Percentiles rank a stretch among this genome's conserved stretches.
phyloP scores from a whole-genome alignment of 805 yeast genomes.

The Hanseniaspora lindneri region DNA sequence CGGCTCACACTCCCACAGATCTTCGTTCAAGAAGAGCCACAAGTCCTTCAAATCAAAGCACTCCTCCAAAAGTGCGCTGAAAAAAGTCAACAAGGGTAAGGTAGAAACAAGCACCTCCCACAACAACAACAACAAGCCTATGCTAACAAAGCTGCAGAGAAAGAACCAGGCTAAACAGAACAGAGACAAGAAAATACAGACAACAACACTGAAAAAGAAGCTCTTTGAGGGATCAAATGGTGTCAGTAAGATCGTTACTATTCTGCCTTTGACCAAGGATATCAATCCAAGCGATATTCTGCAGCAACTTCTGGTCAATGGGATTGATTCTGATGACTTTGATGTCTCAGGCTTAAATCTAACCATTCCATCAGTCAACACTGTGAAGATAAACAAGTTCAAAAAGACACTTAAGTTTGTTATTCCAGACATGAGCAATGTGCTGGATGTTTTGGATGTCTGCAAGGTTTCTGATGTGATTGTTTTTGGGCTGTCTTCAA shows the following conservation, averaged over 20 bases:
- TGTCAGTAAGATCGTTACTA: conserved; percentile 71
- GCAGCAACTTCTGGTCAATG: conserved; percentile 35
- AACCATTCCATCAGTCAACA: conserved; percentile 40
- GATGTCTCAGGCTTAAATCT: conserved; percentile 28
- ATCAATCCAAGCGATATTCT: conserved; percentile 46
- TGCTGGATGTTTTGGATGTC: conserved; percentile 66
- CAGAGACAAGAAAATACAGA: conserved; percentile 56
- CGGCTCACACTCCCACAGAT: conserved; percentile 77
- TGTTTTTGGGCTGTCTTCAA: conserved; percentile 78
- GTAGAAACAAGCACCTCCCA: conserved; percentile 53
- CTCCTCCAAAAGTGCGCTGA: conserved; percentile 76
- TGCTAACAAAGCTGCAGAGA: conserved; percentile 44
- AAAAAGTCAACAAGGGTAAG: conserved; percentile 72
- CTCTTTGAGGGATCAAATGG: conserved; percentile 71
- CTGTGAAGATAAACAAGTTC: conserved; percentile 49
- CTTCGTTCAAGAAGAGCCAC: conserved; percentile 71
- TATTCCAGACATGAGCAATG: conserved; percentile 56
- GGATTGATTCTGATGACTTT: conserved; percentile 26
- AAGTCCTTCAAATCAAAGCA: conserved; percentile 88
- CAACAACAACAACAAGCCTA: conserved; percentile 25
- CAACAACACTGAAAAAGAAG: conserved; percentile 46
- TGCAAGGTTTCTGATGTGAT: conserved; percentile 84
- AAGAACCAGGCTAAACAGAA: conserved; percentile 69
- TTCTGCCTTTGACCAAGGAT: conserved; percentile 69
- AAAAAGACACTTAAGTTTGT: conserved; percentile 61